Evolutionary conservation across 192 early-diverging fungal species (phyloP).

Genomic region (Coemansia sp.): DNA sequence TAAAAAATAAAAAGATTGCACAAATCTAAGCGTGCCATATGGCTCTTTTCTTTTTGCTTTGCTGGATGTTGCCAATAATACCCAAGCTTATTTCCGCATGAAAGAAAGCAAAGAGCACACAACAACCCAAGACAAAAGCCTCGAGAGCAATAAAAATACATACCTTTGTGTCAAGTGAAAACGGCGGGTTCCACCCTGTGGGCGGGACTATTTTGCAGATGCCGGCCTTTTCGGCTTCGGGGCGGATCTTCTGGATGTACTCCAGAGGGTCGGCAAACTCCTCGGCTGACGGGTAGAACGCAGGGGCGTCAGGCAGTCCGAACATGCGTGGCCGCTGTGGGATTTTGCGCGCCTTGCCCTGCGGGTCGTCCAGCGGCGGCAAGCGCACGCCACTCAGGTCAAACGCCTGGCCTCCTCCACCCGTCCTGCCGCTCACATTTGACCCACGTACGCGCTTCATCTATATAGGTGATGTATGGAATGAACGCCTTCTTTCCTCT

Average conservation of each 20-base stretch:
- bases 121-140: too few relatives aligned
- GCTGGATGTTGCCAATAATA: neutral
- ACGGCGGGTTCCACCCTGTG: slow-evolving; percentile 76
- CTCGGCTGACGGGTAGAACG: slow-evolving; percentile 74
- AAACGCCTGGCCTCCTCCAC: slow-evolving; percentile 15
- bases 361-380: slow-evolving; percentile 28
- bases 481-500: neutral
- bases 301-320: slow-evolving; percentile 72
- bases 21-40: neutral
- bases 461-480: neutral
- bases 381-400: slow-evolving; percentile 29
- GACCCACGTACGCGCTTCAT: slow-evolving; percentile 49
- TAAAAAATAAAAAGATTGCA: neutral
- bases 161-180: slow-evolving; percentile 76
- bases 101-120: neutral
- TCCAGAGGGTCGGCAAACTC: slow-evolving; percentile 83
- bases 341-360: slow-evolving; percentile 26
- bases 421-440: slow-evolving; percentile 15
- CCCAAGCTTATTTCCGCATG: neutral
- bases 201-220: slow-evolving; percentile 95
- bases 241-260: slow-evolving; percentile 81
- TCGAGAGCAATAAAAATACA: neutral
- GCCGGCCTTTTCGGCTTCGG: slow-evolving; percentile 74
- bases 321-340: slow-evolving; percentile 58
- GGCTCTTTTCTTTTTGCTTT: neutral